A percentile compares a stretch with the other conserved stretches of the same genome.
Conservation (phyloP, 176 grass and related monocot genomes). For the Phragmites australis region DNA sequence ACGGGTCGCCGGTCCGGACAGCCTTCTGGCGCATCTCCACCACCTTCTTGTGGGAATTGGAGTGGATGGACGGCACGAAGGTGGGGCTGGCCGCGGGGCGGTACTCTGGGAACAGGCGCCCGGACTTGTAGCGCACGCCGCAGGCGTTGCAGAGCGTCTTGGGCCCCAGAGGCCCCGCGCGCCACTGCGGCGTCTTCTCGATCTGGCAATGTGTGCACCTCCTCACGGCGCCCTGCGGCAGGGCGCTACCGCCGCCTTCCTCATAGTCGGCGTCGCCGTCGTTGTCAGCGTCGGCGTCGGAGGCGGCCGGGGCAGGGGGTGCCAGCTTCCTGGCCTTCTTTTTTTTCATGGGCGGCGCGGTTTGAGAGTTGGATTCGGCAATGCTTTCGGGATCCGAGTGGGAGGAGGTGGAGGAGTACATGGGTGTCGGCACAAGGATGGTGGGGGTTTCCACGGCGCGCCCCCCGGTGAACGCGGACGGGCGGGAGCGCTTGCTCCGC, state of each 20-base stretch:
- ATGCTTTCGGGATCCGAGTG: conserved; percentile 67
- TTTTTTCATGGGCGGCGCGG: conserved; percentile 60
- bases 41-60: conserved; percentile 99
- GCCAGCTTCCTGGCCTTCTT: conserved; percentile 60
- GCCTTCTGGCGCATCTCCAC: conserved; percentile 89
- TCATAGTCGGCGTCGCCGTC: conserved; percentile 45
- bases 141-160: conserved; percentile 99
- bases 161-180: conserved; percentile 84
- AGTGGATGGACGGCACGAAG: conserved; percentile 82
- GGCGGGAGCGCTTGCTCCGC: conserved; percentile 84
- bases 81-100: conserved; percentile 94
- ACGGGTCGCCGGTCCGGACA: conserved; percentile 24
- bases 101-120: conserved; percentile 96
- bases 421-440: conserved; percentile 52
- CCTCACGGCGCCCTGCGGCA: conserved; percentile 52
- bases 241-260: conserved; percentile 43
- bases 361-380: conserved; percentile 50
- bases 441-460: conserved; percentile 23
- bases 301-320: not conserved
- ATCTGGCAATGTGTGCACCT: conserved; percentile 98
- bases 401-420: conserved; percentile 38
- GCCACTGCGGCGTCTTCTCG: conserved; percentile 98
- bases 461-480: conserved; percentile 45
- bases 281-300: conserved; percentile 1
- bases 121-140: conserved; percentile 95